These are phyloP conservation scores for Trichoderma orchidacearum DNA, from an alignment of 495 filamentous ascomycete species.

Conservation along the genomic window DNA sequence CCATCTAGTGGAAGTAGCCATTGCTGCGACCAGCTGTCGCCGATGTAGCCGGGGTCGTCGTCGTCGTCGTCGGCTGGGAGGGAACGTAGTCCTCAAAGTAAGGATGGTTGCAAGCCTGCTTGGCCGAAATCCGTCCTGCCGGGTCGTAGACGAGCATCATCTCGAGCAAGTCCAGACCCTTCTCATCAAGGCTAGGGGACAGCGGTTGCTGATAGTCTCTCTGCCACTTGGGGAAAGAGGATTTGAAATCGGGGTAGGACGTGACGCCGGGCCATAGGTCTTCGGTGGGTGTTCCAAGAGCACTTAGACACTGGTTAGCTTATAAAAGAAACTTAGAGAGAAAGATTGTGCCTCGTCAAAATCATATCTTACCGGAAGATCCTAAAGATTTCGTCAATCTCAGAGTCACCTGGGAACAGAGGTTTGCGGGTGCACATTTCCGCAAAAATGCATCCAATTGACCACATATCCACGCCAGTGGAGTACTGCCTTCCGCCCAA, in stretches of 20 bases:
- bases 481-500: slow-evolving; percentile 96
- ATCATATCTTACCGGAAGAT: slow-evolving; percentile 68
- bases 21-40: not conserved
- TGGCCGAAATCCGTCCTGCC: slow-evolving; percentile 83
- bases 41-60: not conserved
- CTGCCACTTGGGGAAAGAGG: slow-evolving; percentile 91
- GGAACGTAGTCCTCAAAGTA: slow-evolving; percentile 64
- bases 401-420: slow-evolving; percentile 92
- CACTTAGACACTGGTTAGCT: slow-evolving; percentile 26
- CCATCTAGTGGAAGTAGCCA: not conserved
- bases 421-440: slow-evolving; percentile 99
- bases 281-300: slow-evolving; percentile 86
- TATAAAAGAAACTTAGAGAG: not conserved
- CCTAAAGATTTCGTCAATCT: slow-evolving; percentile 99
- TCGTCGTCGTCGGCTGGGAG: slow-evolving; percentile 5
- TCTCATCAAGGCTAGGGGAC: slow-evolving; percentile 47
- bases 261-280: slow-evolving; percentile 89
- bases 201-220: slow-evolving; percentile 47
- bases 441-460: slow-evolving; percentile 94
- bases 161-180: slow-evolving; percentile 83
- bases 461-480: slow-evolving; percentile 99
- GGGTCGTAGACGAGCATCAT: slow-evolving; percentile 89
- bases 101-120: slow-evolving; percentile 83
- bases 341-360: not conserved
- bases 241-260: slow-evolving; percentile 94